Conservation (phyloP, 805 yeast genomes). For the Myxozyma sirexii region DNA sequence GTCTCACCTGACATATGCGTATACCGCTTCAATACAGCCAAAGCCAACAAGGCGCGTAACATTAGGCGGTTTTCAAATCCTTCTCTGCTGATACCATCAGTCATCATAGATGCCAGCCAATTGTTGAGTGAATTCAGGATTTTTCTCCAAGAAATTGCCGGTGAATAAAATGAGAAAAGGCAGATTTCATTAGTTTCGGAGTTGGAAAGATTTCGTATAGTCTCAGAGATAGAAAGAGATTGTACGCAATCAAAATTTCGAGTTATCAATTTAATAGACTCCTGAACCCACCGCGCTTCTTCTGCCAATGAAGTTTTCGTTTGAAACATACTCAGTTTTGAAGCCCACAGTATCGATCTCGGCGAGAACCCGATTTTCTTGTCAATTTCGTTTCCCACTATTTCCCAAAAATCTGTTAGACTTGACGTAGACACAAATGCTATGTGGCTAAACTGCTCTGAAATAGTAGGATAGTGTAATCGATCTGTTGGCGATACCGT, state of each 20-base stretch:
- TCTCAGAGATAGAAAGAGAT: no score
- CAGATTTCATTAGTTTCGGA: not conserved
- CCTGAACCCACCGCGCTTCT: constrained; percentile 1
- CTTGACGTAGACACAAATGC: not conserved
- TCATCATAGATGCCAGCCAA: constrained; percentile 1
- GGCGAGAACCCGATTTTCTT: constrained; percentile 5
- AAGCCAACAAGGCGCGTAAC: no score
- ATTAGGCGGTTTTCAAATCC: no score
- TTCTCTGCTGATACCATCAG: no score
- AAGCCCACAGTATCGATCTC: constrained; percentile 14
- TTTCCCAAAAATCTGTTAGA: constrained; percentile 4
- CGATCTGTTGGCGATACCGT: constrained; percentile 20
- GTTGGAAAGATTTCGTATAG: no score
- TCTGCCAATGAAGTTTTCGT: not conserved
- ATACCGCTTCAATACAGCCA: not conserved
- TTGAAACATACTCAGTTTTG: constrained; percentile 6
- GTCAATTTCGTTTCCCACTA: not conserved
- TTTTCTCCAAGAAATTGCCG: constrained; percentile 3
- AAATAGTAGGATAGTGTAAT: constrained; percentile 18
- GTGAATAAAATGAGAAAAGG: not conserved
- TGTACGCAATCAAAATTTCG: no score
- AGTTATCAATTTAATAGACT: constrained; percentile 5
- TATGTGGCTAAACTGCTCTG: constrained; percentile 16
- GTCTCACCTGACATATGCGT: not conserved
- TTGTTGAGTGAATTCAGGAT: not conserved